These are phyloP conservation scores for Hebeloma cylindrosporum DNA, from an alignment of 768 basidiomycete species.

Conservation along the genomic window DNA sequence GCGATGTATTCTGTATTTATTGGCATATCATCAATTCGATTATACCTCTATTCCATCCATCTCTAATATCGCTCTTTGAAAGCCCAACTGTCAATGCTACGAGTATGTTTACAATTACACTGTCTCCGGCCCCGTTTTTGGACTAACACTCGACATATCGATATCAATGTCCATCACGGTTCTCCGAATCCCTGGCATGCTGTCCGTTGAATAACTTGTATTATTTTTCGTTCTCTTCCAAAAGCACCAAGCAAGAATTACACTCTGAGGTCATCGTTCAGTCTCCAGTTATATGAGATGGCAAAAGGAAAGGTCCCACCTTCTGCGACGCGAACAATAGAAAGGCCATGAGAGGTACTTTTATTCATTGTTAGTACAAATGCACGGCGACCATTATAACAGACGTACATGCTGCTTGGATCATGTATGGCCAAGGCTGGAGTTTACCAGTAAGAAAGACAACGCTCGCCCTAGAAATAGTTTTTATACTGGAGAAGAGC, in stretches of 20 bases:
- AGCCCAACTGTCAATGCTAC: not conserved
- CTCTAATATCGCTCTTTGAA: not conserved
- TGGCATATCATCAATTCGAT: slow-evolving; percentile 10
- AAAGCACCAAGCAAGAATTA: slow-evolving; percentile 37
- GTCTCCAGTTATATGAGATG: not conserved
- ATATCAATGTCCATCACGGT: not conserved
- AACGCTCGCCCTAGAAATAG: slow-evolving; percentile 33
- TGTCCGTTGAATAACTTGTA: slow-evolving; percentile 5
- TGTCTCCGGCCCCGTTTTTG: no score
- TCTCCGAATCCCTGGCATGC: slow-evolving; percentile 3
- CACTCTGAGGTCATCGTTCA: slow-evolving; percentile 31
- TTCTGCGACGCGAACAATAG: slow-evolving; percentile 50
- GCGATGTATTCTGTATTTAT: slow-evolving; percentile 28
- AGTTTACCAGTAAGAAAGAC: slow-evolving; percentile 33
- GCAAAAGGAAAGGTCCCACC: slow-evolving; percentile 27
- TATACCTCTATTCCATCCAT: not conserved
- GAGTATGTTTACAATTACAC: not conserved
- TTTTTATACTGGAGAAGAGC: not conserved
- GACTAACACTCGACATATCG: no score
- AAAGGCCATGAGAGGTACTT: slow-evolving; percentile 51
- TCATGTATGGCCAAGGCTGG: slow-evolving; percentile 42
- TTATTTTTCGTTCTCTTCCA: slow-evolving; percentile 19
- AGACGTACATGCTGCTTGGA: slow-evolving; percentile 48
- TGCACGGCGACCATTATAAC: not conserved
- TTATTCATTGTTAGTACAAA: slow-evolving; percentile 7